Conservation (phyloP, 192 early-diverging fungal genomes). For the Entomortierella parvispora region DNA sequence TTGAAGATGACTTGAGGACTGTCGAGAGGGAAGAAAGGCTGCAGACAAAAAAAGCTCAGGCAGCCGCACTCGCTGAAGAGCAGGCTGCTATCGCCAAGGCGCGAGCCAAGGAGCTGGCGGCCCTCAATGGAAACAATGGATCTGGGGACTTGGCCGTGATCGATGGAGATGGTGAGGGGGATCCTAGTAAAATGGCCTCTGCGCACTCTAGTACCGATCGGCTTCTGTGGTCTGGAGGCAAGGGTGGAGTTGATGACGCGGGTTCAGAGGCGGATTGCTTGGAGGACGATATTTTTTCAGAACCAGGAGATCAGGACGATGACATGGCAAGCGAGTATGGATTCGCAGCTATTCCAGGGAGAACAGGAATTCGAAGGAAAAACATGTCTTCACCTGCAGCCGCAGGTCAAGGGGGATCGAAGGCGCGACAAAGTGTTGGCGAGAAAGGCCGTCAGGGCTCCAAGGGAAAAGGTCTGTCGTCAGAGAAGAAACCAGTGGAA, state of each 20-base stretch:
- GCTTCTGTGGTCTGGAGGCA: conserved; percentile 2
- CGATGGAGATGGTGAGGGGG: conserved; percentile 19
- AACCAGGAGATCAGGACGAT: conserved; percentile 40
- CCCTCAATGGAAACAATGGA: conserved; percentile 20
- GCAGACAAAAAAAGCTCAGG: conserved; percentile 55
- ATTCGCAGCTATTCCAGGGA: conserved; percentile 16
- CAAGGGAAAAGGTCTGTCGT: conserved; percentile 3
- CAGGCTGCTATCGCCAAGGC: conserved; percentile 49
- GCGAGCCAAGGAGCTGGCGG: conserved; percentile 42
- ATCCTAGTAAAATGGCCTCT: conserved; percentile 14
- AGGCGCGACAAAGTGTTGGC: neutral
- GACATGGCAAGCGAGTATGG: conserved; percentile 52
- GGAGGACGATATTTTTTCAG: conserved; percentile 44
- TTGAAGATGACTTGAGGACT: conserved; percentile 68
- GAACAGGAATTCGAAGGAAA: conserved; percentile 1
- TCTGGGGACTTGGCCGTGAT: conserved; percentile 8
- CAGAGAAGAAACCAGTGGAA: conserved; percentile 52
- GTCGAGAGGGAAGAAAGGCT: conserved; percentile 68
- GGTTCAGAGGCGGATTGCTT: conserved; percentile 37
- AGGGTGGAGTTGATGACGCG: conserved; percentile 20
- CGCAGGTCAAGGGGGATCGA: neutral
- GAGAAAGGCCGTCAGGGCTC: neutral
- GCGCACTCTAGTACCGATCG: conserved; percentile 34
- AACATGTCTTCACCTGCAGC: neutral
- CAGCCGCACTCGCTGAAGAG: conserved; percentile 35